Evolutionary conservation across 2,329 filamentous ascomycete species (phyloP).

Genomic region (Colletotrichum lentis): DNA sequence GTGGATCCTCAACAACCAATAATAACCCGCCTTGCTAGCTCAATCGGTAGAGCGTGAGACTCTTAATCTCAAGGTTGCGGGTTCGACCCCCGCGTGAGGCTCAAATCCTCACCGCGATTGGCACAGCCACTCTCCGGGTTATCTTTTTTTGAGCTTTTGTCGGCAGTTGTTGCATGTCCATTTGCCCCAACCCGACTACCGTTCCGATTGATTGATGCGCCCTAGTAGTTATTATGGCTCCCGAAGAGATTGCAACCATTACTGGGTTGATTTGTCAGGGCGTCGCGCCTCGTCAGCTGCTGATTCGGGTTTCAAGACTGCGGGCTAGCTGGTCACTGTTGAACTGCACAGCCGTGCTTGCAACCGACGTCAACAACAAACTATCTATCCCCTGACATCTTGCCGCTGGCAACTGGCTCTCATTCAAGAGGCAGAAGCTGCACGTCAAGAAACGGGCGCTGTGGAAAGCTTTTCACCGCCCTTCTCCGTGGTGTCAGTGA

Average conservation of each 20-base stretch:
- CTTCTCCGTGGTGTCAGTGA: background rate
- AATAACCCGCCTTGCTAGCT: conserved; percentile 57
- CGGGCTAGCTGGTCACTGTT: too few relatives aligned
- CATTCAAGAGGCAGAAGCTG: background rate
- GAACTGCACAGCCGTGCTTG: background rate
- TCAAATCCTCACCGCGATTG: conserved; percentile 36
- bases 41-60: conserved; percentile 79
- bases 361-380: too few relatives aligned
- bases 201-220: background rate
- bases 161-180: background rate
- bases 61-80: conserved; percentile 55
- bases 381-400: too few relatives aligned
- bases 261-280: too few relatives aligned
- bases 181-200: too few relatives aligned
- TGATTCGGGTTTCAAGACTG: too few relatives aligned
- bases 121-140: conserved; percentile 10
- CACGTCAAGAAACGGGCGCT: background rate
- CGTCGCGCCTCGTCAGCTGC: too few relatives aligned
- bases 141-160: background rate
- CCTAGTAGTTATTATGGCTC: background rate
- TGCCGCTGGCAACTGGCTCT: background rate
- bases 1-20: background rate
- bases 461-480: background rate
- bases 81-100: conserved; percentile 41
- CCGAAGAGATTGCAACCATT: accelerated